phyloP scores from a whole-genome alignment of 306 rosid genomes.

The Trifolium dubium region DNA sequence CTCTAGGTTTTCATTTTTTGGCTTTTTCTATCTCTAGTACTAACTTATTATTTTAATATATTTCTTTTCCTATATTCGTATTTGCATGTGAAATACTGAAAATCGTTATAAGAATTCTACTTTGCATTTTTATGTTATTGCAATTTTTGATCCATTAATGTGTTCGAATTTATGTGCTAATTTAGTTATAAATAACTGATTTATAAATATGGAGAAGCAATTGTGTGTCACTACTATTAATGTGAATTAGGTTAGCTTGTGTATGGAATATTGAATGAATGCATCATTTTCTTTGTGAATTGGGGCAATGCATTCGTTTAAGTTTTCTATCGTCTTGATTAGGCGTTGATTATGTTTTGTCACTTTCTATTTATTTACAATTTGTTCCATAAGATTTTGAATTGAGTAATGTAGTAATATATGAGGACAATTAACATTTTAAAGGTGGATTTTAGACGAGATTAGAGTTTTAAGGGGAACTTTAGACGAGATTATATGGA shows the following conservation, averaged over 20 bases:
- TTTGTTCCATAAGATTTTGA: neutral
- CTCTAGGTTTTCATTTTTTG: slow-evolving; percentile 26
- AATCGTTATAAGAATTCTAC: neutral
- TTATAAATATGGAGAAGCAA: too few relatives aligned
- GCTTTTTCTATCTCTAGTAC: neutral
- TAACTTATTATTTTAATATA: neutral
- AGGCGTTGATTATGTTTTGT: neutral
- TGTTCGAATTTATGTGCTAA: slow-evolving; percentile 5
- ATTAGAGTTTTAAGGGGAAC: neutral
- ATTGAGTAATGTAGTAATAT: neutral
- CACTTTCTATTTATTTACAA: neutral
- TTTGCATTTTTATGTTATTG: neutral
- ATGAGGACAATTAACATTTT: neutral
- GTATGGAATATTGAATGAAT: slow-evolving; percentile 9
- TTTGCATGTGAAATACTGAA: neutral
- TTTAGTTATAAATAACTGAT: slow-evolving; percentile 7
- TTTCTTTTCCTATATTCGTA: neutral
- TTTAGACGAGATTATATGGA: neutral
- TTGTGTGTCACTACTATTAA: too few relatives aligned
- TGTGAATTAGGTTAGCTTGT: neutral
- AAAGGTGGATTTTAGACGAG: neutral
- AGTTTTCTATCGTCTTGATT: too few relatives aligned
- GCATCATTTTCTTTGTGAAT: too few relatives aligned
- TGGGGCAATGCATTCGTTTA: too few relatives aligned
- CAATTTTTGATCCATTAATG: neutral